Conservation (phyloP, 768 basidiomycete species). For the Epithele typhae region DNA sequence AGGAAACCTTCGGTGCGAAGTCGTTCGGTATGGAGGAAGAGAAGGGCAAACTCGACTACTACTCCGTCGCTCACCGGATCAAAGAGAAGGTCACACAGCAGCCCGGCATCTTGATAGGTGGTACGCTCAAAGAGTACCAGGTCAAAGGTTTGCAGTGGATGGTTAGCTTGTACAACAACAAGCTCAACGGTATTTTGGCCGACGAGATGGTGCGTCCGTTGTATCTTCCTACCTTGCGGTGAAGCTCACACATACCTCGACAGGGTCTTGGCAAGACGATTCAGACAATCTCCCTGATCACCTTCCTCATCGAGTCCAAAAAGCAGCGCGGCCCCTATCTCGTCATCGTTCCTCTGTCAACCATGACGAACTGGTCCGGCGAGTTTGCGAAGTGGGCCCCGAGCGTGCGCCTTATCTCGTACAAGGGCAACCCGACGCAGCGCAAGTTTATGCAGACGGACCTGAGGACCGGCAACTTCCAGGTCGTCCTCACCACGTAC, state of each 20-base stretch:
- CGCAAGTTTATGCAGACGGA: conserved; percentile 76
- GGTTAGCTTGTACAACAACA: conserved; percentile 97
- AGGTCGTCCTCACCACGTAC: conserved; percentile 91
- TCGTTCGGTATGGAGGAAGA: conserved; percentile 60
- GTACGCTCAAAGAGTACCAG: conserved; percentile 93
- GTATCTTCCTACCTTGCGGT: conserved; percentile 3
- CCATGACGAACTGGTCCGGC: conserved; percentile 95
- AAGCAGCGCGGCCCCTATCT: conserved; percentile 91
- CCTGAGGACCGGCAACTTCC: conserved; percentile 77
- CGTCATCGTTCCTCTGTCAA: conserved; percentile 92
- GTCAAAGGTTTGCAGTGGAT: conserved; percentile 96
- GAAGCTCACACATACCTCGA: background rate
- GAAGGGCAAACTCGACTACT: conserved; percentile 87
- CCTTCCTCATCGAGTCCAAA: conserved; percentile 91
- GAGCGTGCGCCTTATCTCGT: conserved; percentile 68
- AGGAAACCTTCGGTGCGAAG: conserved; percentile 89
- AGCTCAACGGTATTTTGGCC: conserved; percentile 89
- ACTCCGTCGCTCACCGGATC: conserved; percentile 89
- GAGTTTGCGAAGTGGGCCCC: conserved; percentile 99
- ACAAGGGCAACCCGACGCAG: conserved; percentile 88
- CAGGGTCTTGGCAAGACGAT: conserved; percentile 96
- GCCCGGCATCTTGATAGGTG: conserved; percentile 74
- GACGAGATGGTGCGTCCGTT: conserved; percentile 75
- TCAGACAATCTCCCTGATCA: conserved; percentile 91
- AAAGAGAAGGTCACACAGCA: conserved; percentile 80